Conservation (phyloP, 495 filamentous ascomycete species). For the Daldinia concentrica region DNA sequence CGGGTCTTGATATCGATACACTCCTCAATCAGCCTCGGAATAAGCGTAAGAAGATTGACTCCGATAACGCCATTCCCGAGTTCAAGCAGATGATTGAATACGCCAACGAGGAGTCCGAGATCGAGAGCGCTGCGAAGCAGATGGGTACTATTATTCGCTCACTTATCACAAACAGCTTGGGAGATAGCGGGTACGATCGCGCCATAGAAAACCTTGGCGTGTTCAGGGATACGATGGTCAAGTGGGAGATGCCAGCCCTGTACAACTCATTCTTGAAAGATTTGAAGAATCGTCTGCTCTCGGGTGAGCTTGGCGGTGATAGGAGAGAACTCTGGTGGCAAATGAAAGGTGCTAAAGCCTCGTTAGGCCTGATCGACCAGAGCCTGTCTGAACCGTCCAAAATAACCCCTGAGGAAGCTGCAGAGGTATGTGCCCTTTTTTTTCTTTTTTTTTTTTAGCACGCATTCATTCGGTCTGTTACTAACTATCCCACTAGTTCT, state of each 20-base stretch:
- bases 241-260: slow-evolving; percentile 75
- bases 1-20: slow-evolving; percentile 85
- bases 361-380: slow-evolving; percentile 78
- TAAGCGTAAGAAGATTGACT: slow-evolving; percentile 68
- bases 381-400: slow-evolving; percentile 66
- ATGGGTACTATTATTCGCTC: slow-evolving; percentile 75
- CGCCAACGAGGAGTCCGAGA: slow-evolving; percentile 66
- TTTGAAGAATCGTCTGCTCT: slow-evolving; percentile 76
- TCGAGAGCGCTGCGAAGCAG: slow-evolving; percentile 76
- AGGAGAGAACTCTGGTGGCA: slow-evolving; percentile 84
- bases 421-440: slow-evolving; percentile 58
- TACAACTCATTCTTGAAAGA: slow-evolving; percentile 80
- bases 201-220: slow-evolving; percentile 80
- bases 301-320: slow-evolving; percentile 80
- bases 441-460: too few relatives aligned
- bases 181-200: slow-evolving; percentile 75
- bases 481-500: slow-evolving; percentile 40
- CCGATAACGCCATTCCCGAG: slow-evolving; percentile 85
- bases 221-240: slow-evolving; percentile 79
- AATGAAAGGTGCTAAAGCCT: slow-evolving; percentile 67
- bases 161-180: slow-evolving; percentile 76
- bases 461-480: background rate
- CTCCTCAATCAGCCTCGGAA: slow-evolving; percentile 67
- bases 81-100: slow-evolving; percentile 83
- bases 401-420: slow-evolving; percentile 74